Percentiles rank a stretch among this genome's conserved stretches.
Conservation (phyloP, 352 stramenopile genomes). For the Globisporangium camurandrum region DNA sequence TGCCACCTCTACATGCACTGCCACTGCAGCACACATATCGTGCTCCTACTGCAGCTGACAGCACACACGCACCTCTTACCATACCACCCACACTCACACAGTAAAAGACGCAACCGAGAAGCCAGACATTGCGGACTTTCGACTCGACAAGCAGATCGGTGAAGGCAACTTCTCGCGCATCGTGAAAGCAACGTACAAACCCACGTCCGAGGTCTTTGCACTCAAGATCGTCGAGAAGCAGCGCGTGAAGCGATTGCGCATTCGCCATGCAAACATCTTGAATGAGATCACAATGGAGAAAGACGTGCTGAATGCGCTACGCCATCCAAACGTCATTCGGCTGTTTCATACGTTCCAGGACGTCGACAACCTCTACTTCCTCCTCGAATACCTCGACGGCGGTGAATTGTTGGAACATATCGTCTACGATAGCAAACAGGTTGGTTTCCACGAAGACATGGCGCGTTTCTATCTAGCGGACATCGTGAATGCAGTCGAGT, state of each 20-base stretch:
- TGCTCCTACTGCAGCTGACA: no score
- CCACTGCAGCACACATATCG: no score
- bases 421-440: slow-evolving; percentile 64
- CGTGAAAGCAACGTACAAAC: slow-evolving; percentile 80
- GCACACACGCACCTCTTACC: no score
- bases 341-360: slow-evolving; percentile 97
- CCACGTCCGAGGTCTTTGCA: slow-evolving; percentile 89
- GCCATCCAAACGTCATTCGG: slow-evolving; percentile 90
- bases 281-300: slow-evolving; percentile 99
- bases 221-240: slow-evolving; percentile 95
- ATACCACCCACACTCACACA: slow-evolving; percentile 13
- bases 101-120: slow-evolving; percentile 72
- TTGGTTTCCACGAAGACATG: slow-evolving; percentile 71
- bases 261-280: slow-evolving; percentile 96
- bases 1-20: no score
- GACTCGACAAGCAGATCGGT: slow-evolving; percentile 43
- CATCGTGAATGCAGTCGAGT: slow-evolving; percentile 88
- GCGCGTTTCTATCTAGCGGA: slow-evolving; percentile 85
- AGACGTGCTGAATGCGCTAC: slow-evolving; percentile 84
- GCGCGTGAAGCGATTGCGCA: slow-evolving; percentile 75
- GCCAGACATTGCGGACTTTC: slow-evolving; percentile 70
- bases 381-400: slow-evolving; percentile 90
- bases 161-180: slow-evolving; percentile 96
- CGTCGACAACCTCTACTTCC: slow-evolving; percentile 92
- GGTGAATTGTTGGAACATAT: slow-evolving; percentile 91